phyloP scores from a whole-genome alignment of 257 asterid genomes.

The Salvia hispanica region DNA sequence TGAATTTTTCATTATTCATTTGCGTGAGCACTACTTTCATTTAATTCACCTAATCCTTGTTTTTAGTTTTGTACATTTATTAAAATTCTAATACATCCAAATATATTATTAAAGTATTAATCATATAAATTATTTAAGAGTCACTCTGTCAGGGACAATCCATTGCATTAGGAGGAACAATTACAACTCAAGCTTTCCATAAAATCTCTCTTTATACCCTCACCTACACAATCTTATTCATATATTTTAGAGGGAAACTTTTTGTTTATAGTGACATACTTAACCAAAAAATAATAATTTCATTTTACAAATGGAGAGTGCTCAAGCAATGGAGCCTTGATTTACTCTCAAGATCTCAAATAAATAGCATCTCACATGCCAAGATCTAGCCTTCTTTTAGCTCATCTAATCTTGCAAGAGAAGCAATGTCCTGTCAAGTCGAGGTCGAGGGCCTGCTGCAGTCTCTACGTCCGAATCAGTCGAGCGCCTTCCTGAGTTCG shows the following conservation, averaged over 20 bases:
- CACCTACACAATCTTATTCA: slow-evolving; percentile 9
- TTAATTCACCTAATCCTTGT: too few species aligned
- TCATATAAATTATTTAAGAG: too few species aligned
- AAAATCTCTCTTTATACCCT: not conserved
- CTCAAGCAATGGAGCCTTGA: slow-evolving; percentile 8
- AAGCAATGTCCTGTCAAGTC: too few species aligned
- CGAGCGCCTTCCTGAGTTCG: slow-evolving; percentile 61
- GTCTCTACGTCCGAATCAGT: slow-evolving; percentile 27
- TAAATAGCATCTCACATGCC: not conserved
- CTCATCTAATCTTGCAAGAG: not conserved
- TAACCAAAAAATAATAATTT: not conserved
- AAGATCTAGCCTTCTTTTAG: not conserved
- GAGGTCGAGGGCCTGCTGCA: not conserved
- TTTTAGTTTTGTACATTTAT: too few species aligned
- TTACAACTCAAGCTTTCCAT: not conserved
- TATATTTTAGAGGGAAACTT: not conserved
- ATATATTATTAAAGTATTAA: too few species aligned
- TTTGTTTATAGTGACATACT: not conserved
- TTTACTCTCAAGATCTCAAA: slow-evolving; percentile 1
- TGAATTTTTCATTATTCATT: too few species aligned
- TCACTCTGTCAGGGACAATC: too few species aligned
- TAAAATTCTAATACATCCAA: too few species aligned
- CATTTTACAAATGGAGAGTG: slow-evolving; percentile 1
- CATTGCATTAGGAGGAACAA: not conserved
- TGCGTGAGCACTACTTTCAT: too few species aligned